phyloP scores from a whole-genome alignment of 305 asterid species.

The Fraxinus ornus region DNA sequence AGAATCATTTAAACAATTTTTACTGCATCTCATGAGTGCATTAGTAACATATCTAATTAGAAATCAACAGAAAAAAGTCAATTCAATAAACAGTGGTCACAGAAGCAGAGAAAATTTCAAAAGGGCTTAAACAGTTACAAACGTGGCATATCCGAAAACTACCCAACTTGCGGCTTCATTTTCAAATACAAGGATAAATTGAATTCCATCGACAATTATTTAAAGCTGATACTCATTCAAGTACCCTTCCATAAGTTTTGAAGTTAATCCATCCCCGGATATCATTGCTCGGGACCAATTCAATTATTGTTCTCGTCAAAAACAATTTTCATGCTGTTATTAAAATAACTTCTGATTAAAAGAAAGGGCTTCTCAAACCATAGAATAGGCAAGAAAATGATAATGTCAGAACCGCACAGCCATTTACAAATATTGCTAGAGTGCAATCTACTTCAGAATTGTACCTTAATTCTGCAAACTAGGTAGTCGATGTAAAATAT shows the following conservation, averaged over 20 bases:
- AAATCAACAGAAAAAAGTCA: background rate
- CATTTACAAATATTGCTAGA: background rate
- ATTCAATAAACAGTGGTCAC: background rate
- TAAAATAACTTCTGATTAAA: background rate
- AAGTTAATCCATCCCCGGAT: background rate
- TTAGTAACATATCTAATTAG: background rate
- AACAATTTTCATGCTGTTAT: background rate
- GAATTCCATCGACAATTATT: background rate
- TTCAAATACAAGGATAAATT: background rate
- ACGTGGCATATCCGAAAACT: background rate
- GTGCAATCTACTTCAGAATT: background rate
- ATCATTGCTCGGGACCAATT: background rate
- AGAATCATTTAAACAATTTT: background rate
- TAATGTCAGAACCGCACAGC: background rate
- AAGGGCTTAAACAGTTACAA: background rate
- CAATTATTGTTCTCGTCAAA: background rate
- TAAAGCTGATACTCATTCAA: background rate
- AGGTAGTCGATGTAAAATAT: background rate
- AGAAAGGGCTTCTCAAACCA: background rate
- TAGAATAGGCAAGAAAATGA: background rate
- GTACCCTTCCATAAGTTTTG: background rate
- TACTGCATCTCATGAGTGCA: background rate
- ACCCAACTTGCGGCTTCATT: slow-evolving; percentile 6
- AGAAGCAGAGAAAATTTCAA: background rate
- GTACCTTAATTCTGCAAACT: background rate